Conservation (phyloP, 1,284 basidiomycete species). For the Golubevia sp. region DNA sequence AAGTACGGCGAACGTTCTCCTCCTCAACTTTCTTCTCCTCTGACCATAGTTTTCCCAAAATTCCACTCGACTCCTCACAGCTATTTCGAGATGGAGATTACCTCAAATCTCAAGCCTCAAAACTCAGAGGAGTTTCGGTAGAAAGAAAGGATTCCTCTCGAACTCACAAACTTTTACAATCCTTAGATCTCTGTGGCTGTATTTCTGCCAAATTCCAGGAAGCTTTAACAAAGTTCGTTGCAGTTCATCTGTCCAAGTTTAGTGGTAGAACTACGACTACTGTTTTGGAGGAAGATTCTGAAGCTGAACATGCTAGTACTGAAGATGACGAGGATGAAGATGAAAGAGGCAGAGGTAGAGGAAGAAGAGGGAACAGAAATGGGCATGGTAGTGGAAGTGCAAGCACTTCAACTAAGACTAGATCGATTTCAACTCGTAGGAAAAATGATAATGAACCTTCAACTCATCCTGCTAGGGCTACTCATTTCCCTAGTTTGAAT, state of each 20-base stretch:
- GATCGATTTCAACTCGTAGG: slow-evolving; percentile 65
- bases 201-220: slow-evolving; percentile 84
- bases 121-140: slow-evolving; percentile 48
- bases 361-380: slow-evolving; percentile 35
- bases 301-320: slow-evolving; percentile 19
- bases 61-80: background rate
- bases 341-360: slow-evolving; percentile 57
- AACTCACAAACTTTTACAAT: slow-evolving; percentile 68
- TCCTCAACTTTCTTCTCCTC: background rate
- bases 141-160: slow-evolving; percentile 27
- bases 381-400: slow-evolving; percentile 23
- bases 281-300: slow-evolving; percentile 30
- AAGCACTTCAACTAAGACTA: slow-evolving; percentile 46
- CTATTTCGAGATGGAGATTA: slow-evolving; percentile 52
- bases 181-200: slow-evolving; percentile 91
- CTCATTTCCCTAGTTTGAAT: slow-evolving; percentile 73
- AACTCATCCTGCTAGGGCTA: slow-evolving; percentile 33
- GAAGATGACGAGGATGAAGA: slow-evolving; percentile 66
- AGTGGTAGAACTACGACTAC: slow-evolving; percentile 26
- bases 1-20: background rate
- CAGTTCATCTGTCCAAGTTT: slow-evolving; percentile 70
- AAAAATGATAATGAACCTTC: slow-evolving; percentile 29
- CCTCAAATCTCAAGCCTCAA: slow-evolving; percentile 23
- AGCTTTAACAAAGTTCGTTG: slow-evolving; percentile 81
- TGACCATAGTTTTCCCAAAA: no score